A percentile compares a stretch with the other conserved stretches of the same genome.
Conservation (phyloP, 2,329 filamentous ascomycete species). For the Sporothrix globosa region DNA sequence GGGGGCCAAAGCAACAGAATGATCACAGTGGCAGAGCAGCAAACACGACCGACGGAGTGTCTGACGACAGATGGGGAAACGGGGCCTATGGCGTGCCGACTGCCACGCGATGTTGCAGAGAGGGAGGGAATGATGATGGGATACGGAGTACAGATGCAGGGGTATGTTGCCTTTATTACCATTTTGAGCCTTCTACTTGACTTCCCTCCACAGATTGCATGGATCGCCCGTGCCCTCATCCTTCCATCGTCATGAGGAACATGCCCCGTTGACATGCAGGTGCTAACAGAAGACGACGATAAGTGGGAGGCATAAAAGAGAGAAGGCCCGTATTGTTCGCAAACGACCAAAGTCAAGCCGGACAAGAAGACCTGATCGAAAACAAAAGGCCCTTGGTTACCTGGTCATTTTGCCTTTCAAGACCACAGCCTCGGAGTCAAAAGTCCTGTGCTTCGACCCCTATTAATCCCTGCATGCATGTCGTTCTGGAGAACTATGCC, state of each 20-base stretch:
- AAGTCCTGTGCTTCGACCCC: conserved; percentile 13
- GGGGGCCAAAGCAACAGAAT: background rate
- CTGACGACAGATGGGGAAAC: background rate
- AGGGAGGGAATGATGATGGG: conserved; percentile 17
- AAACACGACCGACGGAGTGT: conserved; percentile 10
- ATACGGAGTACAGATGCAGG: conserved; percentile 1
- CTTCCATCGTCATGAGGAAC: conserved; percentile 14
- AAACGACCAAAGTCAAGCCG: too few relatives aligned
- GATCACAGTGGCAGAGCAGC: background rate
- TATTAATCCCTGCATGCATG: conserved; percentile 21
- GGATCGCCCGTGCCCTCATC: conserved; percentile 15
- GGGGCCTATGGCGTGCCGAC: background rate
- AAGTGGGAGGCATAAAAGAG: too few relatives aligned
- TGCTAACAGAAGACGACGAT: background rate
- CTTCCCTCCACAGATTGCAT: background rate
- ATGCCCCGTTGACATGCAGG: conserved; percentile 9
- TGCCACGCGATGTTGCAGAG: conserved; percentile 20
- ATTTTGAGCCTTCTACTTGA: background rate
- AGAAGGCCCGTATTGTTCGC: background rate
- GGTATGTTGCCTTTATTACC: background rate
- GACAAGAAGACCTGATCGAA: background rate
- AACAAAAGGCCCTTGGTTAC: background rate
- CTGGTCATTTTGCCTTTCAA: background rate
- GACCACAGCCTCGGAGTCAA: background rate
- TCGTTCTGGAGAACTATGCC: background rate